Base-by-base conservation (phyloP, 116 monocot species). In the Dioscorea cayenensis region DNA sequence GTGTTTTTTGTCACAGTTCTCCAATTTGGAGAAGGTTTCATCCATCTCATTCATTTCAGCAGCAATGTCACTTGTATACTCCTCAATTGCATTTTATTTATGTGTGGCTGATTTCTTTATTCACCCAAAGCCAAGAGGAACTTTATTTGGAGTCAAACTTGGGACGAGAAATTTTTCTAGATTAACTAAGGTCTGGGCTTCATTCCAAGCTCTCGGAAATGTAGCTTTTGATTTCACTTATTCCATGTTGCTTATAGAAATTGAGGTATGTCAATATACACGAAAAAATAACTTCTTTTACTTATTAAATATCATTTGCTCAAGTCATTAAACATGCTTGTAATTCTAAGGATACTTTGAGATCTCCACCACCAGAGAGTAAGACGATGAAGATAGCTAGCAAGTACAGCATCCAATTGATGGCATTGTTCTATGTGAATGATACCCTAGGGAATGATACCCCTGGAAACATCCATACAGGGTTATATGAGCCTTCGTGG, bases 371-470 rank as follows among this genome's bases (percentile, higher is more conserved):
- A n/a, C 75, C 88, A 14, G 92, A 92, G 72, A 92, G 88, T 71
- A 60, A 84, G 73, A 92, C 88, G n/a, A 88, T 92, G 92, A 92
- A 92, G 77, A 85, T 69, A 73, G 88, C 88, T 28, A 83, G 74
- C 23, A 36, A 63, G n/a, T 80, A 86, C 29, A 84, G 84, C 18
- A 86, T 92, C 21, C 79, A 81, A 7, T 43, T 78, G 2, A 92
- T 86, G 6, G 65, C 92, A 7, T 28, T 84, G 36, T 92, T 92
- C 76, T 92, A 92, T 62, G 63, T 88, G 92, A 7, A 88, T 63
- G 84, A 85, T 18, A 88, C 92, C 20, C 88, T 92, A 28, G 92
- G 92, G 21, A 84, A 92, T 17, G 63, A 76, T 35, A 79, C 77
- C 51, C 88, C 85, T 0, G 92, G 92, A 1, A 88, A 92, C 63